Conservation (phyloP, 139 green algal species). For the Monoraphidium neglectum region DNA sequence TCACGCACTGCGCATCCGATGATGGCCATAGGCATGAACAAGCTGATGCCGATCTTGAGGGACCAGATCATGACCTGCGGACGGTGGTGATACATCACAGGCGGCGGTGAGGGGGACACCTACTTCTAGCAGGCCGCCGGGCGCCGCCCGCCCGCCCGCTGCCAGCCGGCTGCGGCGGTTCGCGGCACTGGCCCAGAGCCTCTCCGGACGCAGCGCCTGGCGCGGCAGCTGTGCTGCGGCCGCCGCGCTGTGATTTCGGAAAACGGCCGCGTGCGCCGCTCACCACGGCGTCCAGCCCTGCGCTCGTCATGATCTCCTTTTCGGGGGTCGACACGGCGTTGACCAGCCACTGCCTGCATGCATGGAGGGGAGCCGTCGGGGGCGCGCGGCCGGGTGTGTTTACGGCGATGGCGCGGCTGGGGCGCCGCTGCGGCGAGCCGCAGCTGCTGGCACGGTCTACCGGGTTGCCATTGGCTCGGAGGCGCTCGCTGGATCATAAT, state of each 20-base stretch:
- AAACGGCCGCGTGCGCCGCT: neutral
- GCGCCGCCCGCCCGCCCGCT: neutral
- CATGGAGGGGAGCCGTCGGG: neutral
- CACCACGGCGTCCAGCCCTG: constrained; percentile 53
- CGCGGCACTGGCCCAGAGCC: neutral
- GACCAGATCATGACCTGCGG: constrained; percentile 33
- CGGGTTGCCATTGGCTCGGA: neutral
- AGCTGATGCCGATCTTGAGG: constrained; percentile 15
- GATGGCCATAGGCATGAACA: constrained; percentile 32
- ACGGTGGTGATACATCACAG: neutral
- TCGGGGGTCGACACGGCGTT: constrained; percentile 25
- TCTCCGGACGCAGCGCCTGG: too few species aligned
- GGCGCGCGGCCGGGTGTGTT: too few species aligned
- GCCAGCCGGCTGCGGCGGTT: neutral
- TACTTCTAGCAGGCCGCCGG: neutral
- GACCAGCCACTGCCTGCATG: constrained; percentile 41
- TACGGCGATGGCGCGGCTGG: neutral
- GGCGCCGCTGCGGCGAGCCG: neutral
- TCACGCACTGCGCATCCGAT: constrained; percentile 30
- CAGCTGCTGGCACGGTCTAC: neutral
- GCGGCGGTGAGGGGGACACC: neutral
- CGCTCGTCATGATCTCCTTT: constrained; percentile 30
- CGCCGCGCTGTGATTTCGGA: too few species aligned
- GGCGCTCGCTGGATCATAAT: too few species aligned
- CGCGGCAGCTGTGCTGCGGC: too few species aligned